Evolutionary conservation across 2,329 filamentous ascomycete genomes (phyloP).

Genomic region (Colletotrichum sp.): DNA sequence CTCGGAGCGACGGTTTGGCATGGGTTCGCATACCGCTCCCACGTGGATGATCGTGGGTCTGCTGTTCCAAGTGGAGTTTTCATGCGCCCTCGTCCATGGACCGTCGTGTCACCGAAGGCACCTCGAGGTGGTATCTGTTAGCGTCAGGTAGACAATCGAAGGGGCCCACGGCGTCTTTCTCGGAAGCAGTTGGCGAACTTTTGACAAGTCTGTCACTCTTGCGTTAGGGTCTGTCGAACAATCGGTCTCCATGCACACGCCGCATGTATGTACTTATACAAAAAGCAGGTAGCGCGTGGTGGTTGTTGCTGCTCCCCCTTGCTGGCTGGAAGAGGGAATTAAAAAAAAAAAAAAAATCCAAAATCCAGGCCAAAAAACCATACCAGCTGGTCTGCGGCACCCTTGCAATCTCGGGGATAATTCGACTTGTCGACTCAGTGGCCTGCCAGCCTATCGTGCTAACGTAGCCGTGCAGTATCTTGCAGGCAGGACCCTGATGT

Average conservation of each 20-base stretch:
- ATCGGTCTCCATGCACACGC: not conserved
- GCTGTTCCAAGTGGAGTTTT: conserved; percentile 13
- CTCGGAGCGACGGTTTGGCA: conserved; percentile 1
- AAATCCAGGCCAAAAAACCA: not conserved
- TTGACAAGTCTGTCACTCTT: conserved; percentile 9
- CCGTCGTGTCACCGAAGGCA: not conserved
- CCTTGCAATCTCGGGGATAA: conserved; percentile 20
- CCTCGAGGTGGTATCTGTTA: not conserved
- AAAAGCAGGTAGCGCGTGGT: not conserved
- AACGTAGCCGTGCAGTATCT: conserved; percentile 1
- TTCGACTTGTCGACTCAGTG: conserved; percentile 20
- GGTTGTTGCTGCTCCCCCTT: not conserved
- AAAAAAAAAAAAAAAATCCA: not conserved
- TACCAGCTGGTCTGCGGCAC: not conserved
- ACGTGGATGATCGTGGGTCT: conserved; percentile 18
- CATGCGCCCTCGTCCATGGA: conserved; percentile 7
- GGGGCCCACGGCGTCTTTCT: conserved; percentile 6
- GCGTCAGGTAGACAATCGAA: not conserved
- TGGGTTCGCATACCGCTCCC: conserved; percentile 20
- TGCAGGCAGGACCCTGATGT: conserved; percentile 17
- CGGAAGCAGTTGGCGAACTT: not conserved
- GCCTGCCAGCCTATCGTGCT: not conserved
- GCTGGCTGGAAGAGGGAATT: not conserved
- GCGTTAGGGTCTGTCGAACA: not conserved
- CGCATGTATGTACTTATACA: not conserved